Base-by-base conservation (phyloP, 106 monocot genomes). In the Platanthera zijinensis region DNA sequence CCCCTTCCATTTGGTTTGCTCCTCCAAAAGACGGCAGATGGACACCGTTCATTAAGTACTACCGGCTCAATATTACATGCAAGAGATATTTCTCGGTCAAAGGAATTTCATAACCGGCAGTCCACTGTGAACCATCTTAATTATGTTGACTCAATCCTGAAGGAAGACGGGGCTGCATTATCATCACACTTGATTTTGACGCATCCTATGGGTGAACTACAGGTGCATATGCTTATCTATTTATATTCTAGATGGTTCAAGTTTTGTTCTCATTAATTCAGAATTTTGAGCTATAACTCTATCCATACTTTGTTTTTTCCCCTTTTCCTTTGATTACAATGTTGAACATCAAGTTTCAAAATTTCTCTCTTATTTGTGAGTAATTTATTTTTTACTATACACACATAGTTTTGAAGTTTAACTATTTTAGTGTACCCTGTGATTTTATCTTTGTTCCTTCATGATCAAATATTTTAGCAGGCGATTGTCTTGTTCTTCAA, bases 201-300 rank as follows among this genome's bases (percentile, higher is more conserved):
- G 76, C 90, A 96, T 83, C 96, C 96, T 53, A 75, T 86, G 78
- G 87, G 93, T 79, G 96, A 96, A 71, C 91, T 91, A 66, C 93
- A 96, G 93, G 96, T 96, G 25, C 76, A 51, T 51, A 72, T 72
- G 10, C 21, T 72, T 51, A n/a, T 51, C 5, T 3, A 72, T 50
- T 50, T 10, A 5, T 70, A 46, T 70, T 46, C 48, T 8, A 70
- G 17, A 18, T 48, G 45, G 10, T 12, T 46, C 53, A 53, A 53
- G 14, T 70, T 70, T 70, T 48, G n/a, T 70, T 70, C 48, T 48
- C 25, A n/a, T 46, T 15, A 8, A 48, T 4, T 6, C n/a, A 47
- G 48, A 46, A 70, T n/a, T 46, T 70, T 47, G 48, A 17, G 48
- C 10, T 32, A 39, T 12, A 4, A 70, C 70, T 48, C 6, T 10